Conservation (phyloP, 495 filamentous ascomycete species). For the Parmelia sp. region DNA sequence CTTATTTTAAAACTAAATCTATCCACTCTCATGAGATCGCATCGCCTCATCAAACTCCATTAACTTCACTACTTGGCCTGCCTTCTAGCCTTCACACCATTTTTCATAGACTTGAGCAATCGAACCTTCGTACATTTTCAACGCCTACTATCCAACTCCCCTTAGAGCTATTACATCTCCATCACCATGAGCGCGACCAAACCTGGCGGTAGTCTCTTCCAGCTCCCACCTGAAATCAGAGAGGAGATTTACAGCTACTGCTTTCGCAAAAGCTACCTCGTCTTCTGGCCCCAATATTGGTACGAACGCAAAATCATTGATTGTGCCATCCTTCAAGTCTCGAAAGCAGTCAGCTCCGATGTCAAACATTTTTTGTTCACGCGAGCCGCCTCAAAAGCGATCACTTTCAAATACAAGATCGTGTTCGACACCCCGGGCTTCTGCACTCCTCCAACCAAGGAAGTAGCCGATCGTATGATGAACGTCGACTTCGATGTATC, state of each 20-base stretch:
- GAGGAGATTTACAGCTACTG: not conserved
- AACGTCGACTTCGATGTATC: not conserved
- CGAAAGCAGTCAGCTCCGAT: constrained; percentile 1
- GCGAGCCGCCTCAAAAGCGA: not conserved
- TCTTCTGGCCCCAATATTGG: not conserved
- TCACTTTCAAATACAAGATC: not conserved
- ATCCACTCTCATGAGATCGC: too few relatives aligned
- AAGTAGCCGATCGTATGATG: not conserved
- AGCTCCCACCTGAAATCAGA: constrained; percentile 1
- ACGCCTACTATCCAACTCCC: too few relatives aligned
- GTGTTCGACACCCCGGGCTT: not conserved
- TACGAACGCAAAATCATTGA: not conserved
- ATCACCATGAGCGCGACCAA: not conserved
- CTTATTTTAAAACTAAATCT: too few relatives aligned
- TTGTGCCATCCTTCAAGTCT: not conserved
- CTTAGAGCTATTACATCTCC: too few relatives aligned
- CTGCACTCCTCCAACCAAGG: not conserved
- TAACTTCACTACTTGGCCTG: too few relatives aligned
- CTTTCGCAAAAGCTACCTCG: not conserved
- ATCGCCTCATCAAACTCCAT: too few relatives aligned
- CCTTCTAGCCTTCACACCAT: too few relatives aligned
- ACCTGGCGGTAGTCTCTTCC: not conserved
- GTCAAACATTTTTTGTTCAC: not conserved
- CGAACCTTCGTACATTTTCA: too few relatives aligned
- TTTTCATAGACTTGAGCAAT: too few relatives aligned